Conservation (phyloP, 371 early-diverging fungal species). For the Ordospora colligata region DNA sequence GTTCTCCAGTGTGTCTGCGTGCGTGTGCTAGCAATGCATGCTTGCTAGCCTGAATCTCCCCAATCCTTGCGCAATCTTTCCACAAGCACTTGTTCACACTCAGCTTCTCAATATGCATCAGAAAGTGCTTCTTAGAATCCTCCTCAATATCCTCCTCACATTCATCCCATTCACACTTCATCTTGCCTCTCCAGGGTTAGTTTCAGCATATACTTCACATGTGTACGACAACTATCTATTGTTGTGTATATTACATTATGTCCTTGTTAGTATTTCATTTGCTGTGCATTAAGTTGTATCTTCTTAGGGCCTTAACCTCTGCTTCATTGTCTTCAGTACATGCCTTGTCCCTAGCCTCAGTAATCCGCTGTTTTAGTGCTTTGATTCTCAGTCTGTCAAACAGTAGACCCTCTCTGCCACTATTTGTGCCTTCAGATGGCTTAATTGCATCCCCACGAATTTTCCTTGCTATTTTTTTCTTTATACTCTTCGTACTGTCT, state of each 20-base stretch:
- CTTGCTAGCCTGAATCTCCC: slow-evolving; percentile 35
- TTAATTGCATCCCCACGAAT: not conserved
- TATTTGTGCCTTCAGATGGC: not conserved
- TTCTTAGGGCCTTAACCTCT: not conserved
- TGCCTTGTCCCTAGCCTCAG: not conserved
- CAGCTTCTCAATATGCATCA: not conserved
- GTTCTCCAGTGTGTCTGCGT: slow-evolving; percentile 48
- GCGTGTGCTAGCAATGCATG: slow-evolving; percentile 52
- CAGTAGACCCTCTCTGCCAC: not conserved
- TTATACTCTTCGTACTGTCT: not conserved
- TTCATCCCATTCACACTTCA: slow-evolving; percentile 34
- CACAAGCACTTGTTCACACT: slow-evolving; percentile 44
- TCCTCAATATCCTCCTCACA: slow-evolving; percentile 26
- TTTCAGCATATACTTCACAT: too few species aligned
- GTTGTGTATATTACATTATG: too few species aligned
- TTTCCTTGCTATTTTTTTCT: not conserved
- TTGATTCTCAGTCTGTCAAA: not conserved
- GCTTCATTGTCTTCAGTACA: not conserved
- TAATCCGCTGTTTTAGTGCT: not conserved
- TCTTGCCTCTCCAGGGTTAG: not conserved
- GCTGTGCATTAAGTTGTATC: not conserved
- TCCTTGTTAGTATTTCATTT: not conserved
- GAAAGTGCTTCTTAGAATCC: slow-evolving; percentile 20
- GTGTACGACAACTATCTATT: too few species aligned
- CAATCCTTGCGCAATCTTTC: slow-evolving; percentile 40